phyloP scores from a whole-genome alignment of 441 rosid genomes.

The Corymbia citriodora region DNA sequence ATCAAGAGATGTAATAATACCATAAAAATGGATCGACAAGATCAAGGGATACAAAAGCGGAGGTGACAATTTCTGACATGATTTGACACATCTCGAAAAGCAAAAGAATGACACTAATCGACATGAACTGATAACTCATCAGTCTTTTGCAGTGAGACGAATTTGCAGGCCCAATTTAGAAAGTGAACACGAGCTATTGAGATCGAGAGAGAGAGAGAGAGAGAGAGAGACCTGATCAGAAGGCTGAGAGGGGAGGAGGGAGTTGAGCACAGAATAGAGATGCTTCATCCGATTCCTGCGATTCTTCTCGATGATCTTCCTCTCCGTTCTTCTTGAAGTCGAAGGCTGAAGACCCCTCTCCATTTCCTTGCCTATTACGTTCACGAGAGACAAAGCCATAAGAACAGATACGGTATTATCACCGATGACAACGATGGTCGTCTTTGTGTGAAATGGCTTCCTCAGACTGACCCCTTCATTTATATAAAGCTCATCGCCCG shows the following conservation, averaged over 20 bases:
- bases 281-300: slow-evolving; percentile 47
- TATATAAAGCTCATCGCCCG: neutral
- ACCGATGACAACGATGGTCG: neutral
- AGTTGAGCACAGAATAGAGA: slow-evolving; percentile 28
- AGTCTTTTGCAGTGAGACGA: neutral
- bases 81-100: neutral
- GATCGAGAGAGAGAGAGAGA: neutral
- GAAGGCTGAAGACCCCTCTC: neutral
- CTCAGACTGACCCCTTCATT: neutral
- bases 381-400: neutral
- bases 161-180: neutral
- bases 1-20: neutral
- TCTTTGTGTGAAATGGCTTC: neutral
- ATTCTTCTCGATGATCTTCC: slow-evolving; percentile 39
- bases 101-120: neutral
- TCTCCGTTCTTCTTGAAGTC: slow-evolving; percentile 26
- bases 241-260: slow-evolving; percentile 30
- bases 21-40: neutral
- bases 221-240: slow-evolving; percentile 10
- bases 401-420: neutral
- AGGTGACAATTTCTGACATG: neutral
- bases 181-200: neutral
- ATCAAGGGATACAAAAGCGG: neutral
- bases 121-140: neutral
- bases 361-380: neutral